Evolutionary conservation across 495 filamentous ascomycete genomes (phyloP).

Genomic region (Trichoderma orchidacearum): DNA sequence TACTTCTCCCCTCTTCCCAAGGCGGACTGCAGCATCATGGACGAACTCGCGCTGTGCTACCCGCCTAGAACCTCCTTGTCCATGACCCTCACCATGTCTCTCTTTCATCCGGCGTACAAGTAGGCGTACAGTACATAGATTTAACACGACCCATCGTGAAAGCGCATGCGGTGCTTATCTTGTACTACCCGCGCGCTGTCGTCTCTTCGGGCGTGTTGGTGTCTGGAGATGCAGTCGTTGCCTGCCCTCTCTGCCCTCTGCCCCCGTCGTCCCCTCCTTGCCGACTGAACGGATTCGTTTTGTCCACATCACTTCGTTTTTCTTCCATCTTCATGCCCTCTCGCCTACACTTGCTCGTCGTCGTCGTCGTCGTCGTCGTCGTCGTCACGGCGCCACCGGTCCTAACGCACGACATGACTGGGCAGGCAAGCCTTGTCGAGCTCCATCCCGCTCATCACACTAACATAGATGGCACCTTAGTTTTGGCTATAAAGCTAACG

Average conservation of each 20-base stretch:
- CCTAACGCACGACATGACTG: not conserved
- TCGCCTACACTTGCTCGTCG: not conserved
- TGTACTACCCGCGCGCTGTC: too few relatives aligned
- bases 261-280: too few relatives aligned
- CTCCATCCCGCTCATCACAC: not conserved
- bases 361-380: too few relatives aligned
- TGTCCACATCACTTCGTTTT: not conserved
- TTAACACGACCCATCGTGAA: too few relatives aligned
- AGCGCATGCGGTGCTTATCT: too few relatives aligned
- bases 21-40: not conserved
- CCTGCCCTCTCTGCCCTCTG: not conserved
- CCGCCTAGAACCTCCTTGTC: not conserved
- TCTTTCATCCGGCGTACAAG: too few relatives aligned
- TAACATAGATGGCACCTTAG: not conserved
- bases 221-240: too few relatives aligned
- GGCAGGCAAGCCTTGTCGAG: not conserved
- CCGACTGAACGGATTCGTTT: too few relatives aligned
- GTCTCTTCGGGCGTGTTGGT: too few relatives aligned
- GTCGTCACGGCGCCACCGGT: not conserved
- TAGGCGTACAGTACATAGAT: too few relatives aligned
- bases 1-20: not conserved
- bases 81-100: not conserved
- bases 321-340: not conserved
- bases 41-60: not conserved
- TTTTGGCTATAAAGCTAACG: not conserved